Percentiles rank a stretch among this genome's conserved stretches.
These are phyloP conservation scores for Colletotrichum paranaense DNA, from an alignment of 2,329 filamentous ascomycete genomes.

Conservation along the genomic window DNA sequence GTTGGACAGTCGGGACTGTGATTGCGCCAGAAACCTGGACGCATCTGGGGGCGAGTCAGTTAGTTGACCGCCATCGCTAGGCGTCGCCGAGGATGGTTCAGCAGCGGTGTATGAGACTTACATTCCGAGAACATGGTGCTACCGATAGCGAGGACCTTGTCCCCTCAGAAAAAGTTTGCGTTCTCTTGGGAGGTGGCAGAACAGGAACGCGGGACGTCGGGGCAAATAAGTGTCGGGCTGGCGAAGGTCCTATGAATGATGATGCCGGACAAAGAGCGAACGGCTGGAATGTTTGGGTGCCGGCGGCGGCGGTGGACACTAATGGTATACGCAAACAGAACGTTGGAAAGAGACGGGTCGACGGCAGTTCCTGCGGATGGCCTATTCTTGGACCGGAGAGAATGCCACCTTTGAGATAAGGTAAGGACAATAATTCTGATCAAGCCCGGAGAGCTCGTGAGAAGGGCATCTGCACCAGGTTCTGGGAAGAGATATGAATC, in stretches of 20 bases:
- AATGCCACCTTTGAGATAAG: neutral
- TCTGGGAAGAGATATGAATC: slow-evolving; percentile 28
- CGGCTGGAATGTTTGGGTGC: slow-evolving; percentile 29
- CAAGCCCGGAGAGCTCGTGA: slow-evolving; percentile 32
- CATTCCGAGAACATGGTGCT: slow-evolving; percentile 78
- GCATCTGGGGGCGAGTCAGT: slow-evolving; percentile 74
- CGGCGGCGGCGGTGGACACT: slow-evolving; percentile 20
- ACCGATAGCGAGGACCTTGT: slow-evolving; percentile 33
- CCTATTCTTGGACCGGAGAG: neutral
- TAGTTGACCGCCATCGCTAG: slow-evolving; percentile 17
- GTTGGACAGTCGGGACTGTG: slow-evolving; percentile 86
- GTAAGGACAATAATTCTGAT: neutral
- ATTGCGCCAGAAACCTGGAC: slow-evolving; percentile 95
- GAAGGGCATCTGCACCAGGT: slow-evolving; percentile 29
- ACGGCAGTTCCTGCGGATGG: neutral
- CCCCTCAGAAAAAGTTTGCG: slow-evolving; percentile 25
- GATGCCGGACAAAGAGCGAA: slow-evolving; percentile 30
- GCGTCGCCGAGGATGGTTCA: slow-evolving; percentile 35
- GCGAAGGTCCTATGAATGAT: slow-evolving; percentile 17
- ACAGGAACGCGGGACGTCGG: slow-evolving; percentile 24
- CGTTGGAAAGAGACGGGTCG: neutral
- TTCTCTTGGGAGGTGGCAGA: slow-evolving; percentile 1
- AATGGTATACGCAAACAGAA: slow-evolving; percentile 32
- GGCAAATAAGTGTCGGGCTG: slow-evolving; percentile 19
- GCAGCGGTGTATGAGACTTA: slow-evolving; percentile 59